phyloP scores from a whole-genome alignment of 2,329 filamentous ascomycete species.

The Talaromyces verruculosus region DNA sequence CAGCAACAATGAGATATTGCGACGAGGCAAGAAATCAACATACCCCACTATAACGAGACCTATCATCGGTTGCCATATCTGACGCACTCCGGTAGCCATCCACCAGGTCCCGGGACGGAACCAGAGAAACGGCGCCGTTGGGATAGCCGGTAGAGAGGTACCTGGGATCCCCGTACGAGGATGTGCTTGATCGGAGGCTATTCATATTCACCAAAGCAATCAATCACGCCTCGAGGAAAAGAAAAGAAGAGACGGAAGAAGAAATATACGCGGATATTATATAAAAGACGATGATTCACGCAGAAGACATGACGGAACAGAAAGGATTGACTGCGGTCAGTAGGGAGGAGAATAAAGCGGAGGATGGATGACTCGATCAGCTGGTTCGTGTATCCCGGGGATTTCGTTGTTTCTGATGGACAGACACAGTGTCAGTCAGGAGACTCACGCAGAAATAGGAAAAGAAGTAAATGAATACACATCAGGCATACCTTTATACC shows the following conservation, averaged over 20 bases:
- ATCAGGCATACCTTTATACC: background rate
- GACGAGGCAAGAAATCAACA: conserved; percentile 28
- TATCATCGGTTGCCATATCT: conserved; percentile 56
- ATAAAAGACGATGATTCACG: conserved; percentile 13
- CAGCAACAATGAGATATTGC: conserved; percentile 18
- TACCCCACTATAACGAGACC: conserved; percentile 60
- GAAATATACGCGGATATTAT: background rate
- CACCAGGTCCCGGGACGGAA: conserved; percentile 51
- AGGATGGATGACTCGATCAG: conserved; percentile 3
- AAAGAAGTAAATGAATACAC: background rate
- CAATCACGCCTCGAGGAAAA: background rate
- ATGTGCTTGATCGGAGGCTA: conserved; percentile 42
- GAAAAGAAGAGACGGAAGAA: background rate
- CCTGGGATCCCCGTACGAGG: conserved; percentile 44
- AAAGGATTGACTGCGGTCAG: conserved; percentile 24
- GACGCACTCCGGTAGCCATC: conserved; percentile 62
- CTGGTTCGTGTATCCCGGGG: background rate
- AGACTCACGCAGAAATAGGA: background rate
- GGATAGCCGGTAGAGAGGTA: conserved; percentile 39
- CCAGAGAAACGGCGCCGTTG: conserved; percentile 31
- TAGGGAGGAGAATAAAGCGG: conserved; percentile 13
- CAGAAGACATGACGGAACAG: conserved; percentile 19
- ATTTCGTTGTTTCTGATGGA: background rate
- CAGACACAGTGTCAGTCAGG: background rate
- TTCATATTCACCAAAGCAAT: conserved; percentile 33